Conservation (phyloP, 306 rosid genomes). For the Dryas octopetala region DNA sequence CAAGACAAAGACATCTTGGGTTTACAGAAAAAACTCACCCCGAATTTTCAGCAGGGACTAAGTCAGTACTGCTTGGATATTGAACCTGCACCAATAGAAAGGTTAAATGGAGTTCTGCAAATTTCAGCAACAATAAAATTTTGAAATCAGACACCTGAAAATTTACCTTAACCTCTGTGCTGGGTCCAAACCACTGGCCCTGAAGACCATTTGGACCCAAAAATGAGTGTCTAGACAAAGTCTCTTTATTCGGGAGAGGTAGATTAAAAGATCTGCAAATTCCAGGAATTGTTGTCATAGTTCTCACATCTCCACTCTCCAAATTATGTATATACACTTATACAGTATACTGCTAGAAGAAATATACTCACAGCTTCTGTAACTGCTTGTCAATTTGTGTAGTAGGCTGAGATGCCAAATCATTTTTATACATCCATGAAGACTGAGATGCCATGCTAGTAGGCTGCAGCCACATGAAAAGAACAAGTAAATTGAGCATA, state of each 20-base stretch:
- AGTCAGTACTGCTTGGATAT: slow-evolving; percentile 78
- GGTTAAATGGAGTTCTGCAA: slow-evolving; percentile 10
- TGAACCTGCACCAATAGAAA: slow-evolving; percentile 52
- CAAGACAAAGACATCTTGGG: neutral
- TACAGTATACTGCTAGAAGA: neutral
- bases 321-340: slow-evolving; percentile 16
- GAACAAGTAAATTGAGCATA: slow-evolving; percentile 2
- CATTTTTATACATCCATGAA: slow-evolving; percentile 56
- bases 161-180: slow-evolving; percentile 65
- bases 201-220: slow-evolving; percentile 93
- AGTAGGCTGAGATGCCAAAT: slow-evolving; percentile 5
- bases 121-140: slow-evolving; percentile 13
- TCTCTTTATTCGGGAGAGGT: slow-evolving; percentile 79
- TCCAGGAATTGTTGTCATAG: slow-evolving; percentile 23
- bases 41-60: slow-evolving; percentile 42
- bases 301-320: slow-evolving; percentile 8
- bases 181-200: slow-evolving; percentile 91
- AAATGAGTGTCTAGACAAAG: slow-evolving; percentile 92
- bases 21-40: slow-evolving; percentile 46
- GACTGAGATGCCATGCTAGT: slow-evolving; percentile 53
- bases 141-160: slow-evolving; percentile 2
- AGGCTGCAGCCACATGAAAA: slow-evolving; percentile 49
- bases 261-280: slow-evolving; percentile 65
- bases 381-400: slow-evolving; percentile 61
- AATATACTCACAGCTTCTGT: slow-evolving; percentile 72